Conservation (phyloP, 306 rosid genomes). For the Abrus precatorius region DNA sequence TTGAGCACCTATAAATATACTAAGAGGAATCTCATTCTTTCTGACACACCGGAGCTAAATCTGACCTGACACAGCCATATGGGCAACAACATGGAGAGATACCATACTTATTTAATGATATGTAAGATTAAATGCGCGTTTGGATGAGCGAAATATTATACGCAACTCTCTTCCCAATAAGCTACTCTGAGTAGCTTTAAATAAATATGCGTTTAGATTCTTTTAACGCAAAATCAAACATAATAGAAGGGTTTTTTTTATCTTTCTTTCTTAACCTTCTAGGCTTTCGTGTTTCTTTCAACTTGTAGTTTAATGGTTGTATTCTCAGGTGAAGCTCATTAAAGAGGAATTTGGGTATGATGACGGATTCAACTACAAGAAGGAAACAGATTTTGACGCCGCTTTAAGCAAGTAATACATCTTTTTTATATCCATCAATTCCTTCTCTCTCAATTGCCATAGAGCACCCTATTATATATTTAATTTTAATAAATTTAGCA, state of each 20-base stretch:
- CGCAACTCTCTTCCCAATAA: too few species aligned
- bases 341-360: conserved; percentile 79
- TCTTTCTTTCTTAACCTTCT: not conserved
- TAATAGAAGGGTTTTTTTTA: not conserved
- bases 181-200: too few species aligned
- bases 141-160: not conserved
- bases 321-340: conserved; percentile 63
- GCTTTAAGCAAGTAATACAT: conserved; percentile 61
- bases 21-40: too few species aligned
- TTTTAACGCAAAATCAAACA: too few species aligned
- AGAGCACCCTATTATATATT: not conserved
- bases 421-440: not conserved
- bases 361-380: conserved; percentile 75
- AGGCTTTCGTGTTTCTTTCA: not conserved
- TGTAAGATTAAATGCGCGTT: too few species aligned
- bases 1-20: not conserved
- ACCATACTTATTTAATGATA: not conserved
- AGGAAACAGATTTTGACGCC: conserved; percentile 64
- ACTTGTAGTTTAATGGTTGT: conserved; percentile 7
- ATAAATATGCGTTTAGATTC: too few species aligned
- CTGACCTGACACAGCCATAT: not conserved
- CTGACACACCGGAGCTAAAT: not conserved
- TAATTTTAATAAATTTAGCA: too few species aligned
- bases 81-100: not conserved
- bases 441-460: not conserved